Evolutionary conservation across 2,329 filamentous ascomycete genomes (phyloP), one percentile per base, ranked within the genome.

Genomic region (Colletotrichum filicis): DNA sequence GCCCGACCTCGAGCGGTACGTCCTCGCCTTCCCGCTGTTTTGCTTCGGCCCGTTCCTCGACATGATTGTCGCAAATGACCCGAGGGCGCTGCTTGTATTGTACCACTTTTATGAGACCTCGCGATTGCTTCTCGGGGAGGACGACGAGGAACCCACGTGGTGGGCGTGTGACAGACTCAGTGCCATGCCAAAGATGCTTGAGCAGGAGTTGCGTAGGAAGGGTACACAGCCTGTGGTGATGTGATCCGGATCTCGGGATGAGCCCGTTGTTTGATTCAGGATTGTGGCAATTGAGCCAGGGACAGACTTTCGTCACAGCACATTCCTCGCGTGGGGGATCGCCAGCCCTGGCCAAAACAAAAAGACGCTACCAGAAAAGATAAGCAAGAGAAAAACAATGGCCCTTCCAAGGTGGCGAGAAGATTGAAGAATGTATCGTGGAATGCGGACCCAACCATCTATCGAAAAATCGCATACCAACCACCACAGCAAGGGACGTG

Each of bases 21-120:
- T 79, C 59, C 73, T 79, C 56, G 76, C 76, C 12, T 79, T 81
- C 58, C 77, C 79, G 9, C 77, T 80, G 59, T 73, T 80, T 52
- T 79, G 76, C 67, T 76, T 76, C 56, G 77, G 77, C 9, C 75
- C 76, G 14, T 74, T 81, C 49, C 63, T 78, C 30, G 68, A 74
- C 22, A 63, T 80, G 30, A 76, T 78, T 4, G 52, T 67, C 16
- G 65, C 57, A 5, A 76, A 77, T 11, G 79, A 81, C 37, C 75
- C 78, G 58, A 53, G 79, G 24, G 78, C 77, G 1, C 67, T 81
- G 30, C 73, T 80, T 5, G 30, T 80, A 35, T 69, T 81, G 53
- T 77, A 75, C 19, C 77, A 79, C 42, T 74, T 79, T 19, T 81
- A 81, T 61, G 76, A 74, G 1, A 74, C 74, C 0, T 76, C 75